phyloP scores from a whole-genome alignment of 139 green algal genomes.

The Pseudopediastrum boryanum region DNA sequence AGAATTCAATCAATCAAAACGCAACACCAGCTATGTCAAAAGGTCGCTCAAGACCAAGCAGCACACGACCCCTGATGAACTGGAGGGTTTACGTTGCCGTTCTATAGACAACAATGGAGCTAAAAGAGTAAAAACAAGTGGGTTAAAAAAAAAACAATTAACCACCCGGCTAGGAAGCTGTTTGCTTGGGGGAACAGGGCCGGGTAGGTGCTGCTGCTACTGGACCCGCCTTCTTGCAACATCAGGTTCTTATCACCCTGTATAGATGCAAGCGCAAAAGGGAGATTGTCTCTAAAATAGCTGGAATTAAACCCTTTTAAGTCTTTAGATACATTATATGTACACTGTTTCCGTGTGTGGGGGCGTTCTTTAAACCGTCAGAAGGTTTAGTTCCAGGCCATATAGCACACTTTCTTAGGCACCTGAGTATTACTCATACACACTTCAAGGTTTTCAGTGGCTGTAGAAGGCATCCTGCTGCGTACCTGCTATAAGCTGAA shows the following conservation, averaged over 20 bases:
- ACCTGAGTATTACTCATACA: too few species aligned
- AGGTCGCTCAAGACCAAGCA: not conserved
- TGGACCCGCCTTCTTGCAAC: not conserved
- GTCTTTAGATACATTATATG: too few species aligned
- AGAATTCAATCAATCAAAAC: not conserved
- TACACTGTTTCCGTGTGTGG: too few species aligned
- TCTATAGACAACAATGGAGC: too few species aligned
- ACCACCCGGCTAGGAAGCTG: slow-evolving; percentile 65
- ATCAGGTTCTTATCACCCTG: not conserved
- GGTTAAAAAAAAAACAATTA: too few species aligned
- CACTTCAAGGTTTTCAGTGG: not conserved
- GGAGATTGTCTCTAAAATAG: too few species aligned
- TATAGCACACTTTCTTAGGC: too few species aligned
- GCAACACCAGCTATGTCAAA: not conserved
- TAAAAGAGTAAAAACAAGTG: too few species aligned
- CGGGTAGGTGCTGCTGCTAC: not conserved
- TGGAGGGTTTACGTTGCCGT: not conserved
- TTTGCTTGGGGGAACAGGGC: slow-evolving; percentile 1
- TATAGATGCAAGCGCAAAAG: too few species aligned
- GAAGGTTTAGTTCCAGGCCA: too few species aligned
- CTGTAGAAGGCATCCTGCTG: not conserved
- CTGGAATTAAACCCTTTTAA: too few species aligned
- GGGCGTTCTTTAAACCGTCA: too few species aligned
- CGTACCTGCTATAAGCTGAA: not conserved
- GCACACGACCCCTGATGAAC: not conserved